A percentile compares a stretch with the other conserved stretches of the same genome.
Conservation (phyloP, 257 asterid genomes). For the Solanum tarapatanum region DNA sequence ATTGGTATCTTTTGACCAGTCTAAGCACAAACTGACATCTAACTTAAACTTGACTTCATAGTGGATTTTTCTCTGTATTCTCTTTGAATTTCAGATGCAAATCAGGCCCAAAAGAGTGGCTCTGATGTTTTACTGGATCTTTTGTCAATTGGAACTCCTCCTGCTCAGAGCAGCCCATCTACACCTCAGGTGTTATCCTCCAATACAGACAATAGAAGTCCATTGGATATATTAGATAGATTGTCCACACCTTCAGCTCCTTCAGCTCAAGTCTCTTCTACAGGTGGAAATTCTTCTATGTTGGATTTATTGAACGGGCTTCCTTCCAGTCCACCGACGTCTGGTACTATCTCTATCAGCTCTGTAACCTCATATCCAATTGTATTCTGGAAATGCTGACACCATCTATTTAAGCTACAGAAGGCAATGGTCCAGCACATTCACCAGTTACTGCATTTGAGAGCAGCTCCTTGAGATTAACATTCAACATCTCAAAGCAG, state of each 20-base stretch:
- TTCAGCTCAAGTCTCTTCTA: conserved; percentile 29
- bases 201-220: conserved; percentile 36
- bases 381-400: conserved; percentile 1
- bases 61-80: neutral
- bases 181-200: conserved; percentile 40
- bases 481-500: conserved; percentile 72
- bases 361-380: conserved; percentile 1
- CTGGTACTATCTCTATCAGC: conserved; percentile 36
- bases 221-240: conserved; percentile 39
- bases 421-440: conserved; percentile 48
- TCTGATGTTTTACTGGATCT: conserved; percentile 74
- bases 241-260: conserved; percentile 45
- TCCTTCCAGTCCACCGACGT: conserved; percentile 38
- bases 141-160: conserved; percentile 76
- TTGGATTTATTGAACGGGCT: conserved; percentile 77
- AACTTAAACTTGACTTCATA: neutral
- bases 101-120: conserved; percentile 48
- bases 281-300: conserved; percentile 58
- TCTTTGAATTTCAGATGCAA: conserved; percentile 39
- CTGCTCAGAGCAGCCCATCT: conserved; percentile 48
- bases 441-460: conserved; percentile 76
- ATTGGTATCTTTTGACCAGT: neutral
- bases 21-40: neutral
- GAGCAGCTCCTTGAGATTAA: conserved; percentile 60
- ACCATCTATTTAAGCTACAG: conserved; percentile 29